These are phyloP conservation scores for Metrosideros polymorpha DNA, from an alignment of 441 rosid genomes.

Conservation along the genomic window DNA sequence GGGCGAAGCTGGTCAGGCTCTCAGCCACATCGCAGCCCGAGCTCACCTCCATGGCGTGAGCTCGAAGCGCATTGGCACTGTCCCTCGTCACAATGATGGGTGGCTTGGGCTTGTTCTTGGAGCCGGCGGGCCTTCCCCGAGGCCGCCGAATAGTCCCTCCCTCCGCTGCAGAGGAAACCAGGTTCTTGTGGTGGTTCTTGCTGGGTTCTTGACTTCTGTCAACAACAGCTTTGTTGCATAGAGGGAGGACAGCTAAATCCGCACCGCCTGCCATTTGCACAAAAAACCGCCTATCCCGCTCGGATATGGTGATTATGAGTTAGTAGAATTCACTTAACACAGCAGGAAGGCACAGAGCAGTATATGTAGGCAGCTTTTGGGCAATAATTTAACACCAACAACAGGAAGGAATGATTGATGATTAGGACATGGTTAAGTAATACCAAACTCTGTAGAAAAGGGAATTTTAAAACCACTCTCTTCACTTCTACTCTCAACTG, in stretches of 20 bases:
- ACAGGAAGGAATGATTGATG: constrained; percentile 60
- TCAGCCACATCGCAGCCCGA: constrained; percentile 55
- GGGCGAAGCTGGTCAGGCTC: constrained; percentile 39
- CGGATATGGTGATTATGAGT: not conserved
- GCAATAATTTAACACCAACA: constrained; percentile 34
- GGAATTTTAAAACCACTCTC: constrained; percentile 6
- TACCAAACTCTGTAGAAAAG: constrained; percentile 31
- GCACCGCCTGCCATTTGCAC: constrained; percentile 46
- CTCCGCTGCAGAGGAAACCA: constrained; percentile 37
- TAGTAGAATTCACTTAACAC: not conserved
- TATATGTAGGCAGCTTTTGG: constrained; percentile 41
- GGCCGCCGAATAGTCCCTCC: constrained; percentile 52
- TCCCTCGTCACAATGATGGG: constrained; percentile 60
- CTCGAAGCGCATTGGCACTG: constrained; percentile 56
- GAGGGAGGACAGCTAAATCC: constrained; percentile 27
- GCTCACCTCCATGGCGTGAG: constrained; percentile 61
- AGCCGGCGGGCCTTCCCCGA: constrained; percentile 66
- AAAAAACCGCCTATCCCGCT: not conserved
- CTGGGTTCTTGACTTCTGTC: constrained; percentile 44
- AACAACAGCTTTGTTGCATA: constrained; percentile 29
- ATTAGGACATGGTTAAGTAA: constrained; percentile 84
- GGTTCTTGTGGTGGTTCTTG: constrained; percentile 27
- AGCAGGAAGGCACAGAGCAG: constrained; percentile 13
- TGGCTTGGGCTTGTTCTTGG: constrained; percentile 74
- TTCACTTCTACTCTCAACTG: constrained; percentile 37